Base-by-base conservation (phyloP, 345 rosid species). In the Hibiscus syriacus region DNA sequence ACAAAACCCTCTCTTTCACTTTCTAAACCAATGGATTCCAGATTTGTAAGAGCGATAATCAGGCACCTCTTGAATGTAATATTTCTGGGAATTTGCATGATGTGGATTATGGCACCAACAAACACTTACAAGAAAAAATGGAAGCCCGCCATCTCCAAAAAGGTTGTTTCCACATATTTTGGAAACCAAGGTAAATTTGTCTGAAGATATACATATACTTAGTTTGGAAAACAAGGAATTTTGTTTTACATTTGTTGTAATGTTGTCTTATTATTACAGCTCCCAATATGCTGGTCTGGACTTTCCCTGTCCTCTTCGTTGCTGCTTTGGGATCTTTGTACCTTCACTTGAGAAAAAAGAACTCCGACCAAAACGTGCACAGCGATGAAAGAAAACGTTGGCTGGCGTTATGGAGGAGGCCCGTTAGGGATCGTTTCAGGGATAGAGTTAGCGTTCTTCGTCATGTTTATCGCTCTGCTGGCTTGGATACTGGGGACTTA, bases 351-450 rank as follows among this genome's bases (percentile, higher is more conserved):
- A 81, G 74, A 6, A 82, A 74, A 57, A 82, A 79, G n/a, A 82
- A 79, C 36, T 3, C 6, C 41, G 64, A 65, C 29, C 39, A 32
- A 22, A 38, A 63, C 20, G 22, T 53, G 1, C n/a, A 38, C 76
- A 69, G 83, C 41, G 73, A 55, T 2, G 66, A 70, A 32, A 52
- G 29, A 41, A 68, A n/a, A 8, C 55, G 66, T 10, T 1, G 13
- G 0, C 20, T 45, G 46, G 76, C 52, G 5, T 13, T 29, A 32
- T 84, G 74, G 83, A 86, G 68, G 79, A 80, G 38, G 68, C 92
- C 97, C 98, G n/a, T 71, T 88, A 2, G 98, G 98, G 71, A 87
- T 93, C 61, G 96, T 93, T 36, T 81, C 96, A 1, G 67, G 77
- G 53, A 72, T 70, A 22, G 98, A 90, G 75, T 26, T 93, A 1